Evolutionary conservation across 2,329 filamentous ascomycete genomes (phyloP), one percentile per base, ranked within the genome.

Genomic region (Fusarium sp.): DNA sequence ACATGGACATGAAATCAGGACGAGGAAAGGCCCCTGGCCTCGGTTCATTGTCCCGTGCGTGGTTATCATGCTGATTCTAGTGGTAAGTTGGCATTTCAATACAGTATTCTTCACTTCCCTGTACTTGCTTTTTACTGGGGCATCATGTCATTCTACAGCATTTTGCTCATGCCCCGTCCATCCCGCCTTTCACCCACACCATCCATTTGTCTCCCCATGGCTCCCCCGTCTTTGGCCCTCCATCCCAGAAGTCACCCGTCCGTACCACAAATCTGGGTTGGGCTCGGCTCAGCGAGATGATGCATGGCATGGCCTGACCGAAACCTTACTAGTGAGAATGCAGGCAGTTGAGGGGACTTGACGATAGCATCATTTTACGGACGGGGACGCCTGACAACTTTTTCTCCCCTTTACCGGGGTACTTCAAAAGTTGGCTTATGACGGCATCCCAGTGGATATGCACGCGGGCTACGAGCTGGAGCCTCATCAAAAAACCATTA

Each of bases 291-390:
- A 65, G 66, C 56, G 46, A 62, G 52, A 59, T 58, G 55, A 60
- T 65, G 61, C 64, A 64, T 70, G 57, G 48, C 58, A 65, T 72
- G 70, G 52, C 56, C 61, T 72, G 70, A 67, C 64, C 64, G 54
- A 71, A 63, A 64, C 46, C 49, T 62, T 65, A 39, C 57, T 54
- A 52, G 48, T 41, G 45, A 64, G 52, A 42, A 42, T 40, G 20
- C 41, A 48, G 29, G 20, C 41, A 48, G 29, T 43, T 35, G 37
- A 47, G 47, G 31, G 36, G 40, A 61, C 50, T 54, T 45, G 37
- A 51, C 61, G 60, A 63, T 63, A 64, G 51, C 51, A 63, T 63
- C 59, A 46, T 64, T 27, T 64, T 45, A 36, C 37, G 13, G 25
- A 25, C 58, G 39, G 45, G 58, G 23, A 46, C 4, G 14, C 18